A percentile compares a stretch with the other conserved stretches of the same genome.
Conservation (phyloP, 169 alveolate genomes). For the Plasmodium fragile region DNA sequence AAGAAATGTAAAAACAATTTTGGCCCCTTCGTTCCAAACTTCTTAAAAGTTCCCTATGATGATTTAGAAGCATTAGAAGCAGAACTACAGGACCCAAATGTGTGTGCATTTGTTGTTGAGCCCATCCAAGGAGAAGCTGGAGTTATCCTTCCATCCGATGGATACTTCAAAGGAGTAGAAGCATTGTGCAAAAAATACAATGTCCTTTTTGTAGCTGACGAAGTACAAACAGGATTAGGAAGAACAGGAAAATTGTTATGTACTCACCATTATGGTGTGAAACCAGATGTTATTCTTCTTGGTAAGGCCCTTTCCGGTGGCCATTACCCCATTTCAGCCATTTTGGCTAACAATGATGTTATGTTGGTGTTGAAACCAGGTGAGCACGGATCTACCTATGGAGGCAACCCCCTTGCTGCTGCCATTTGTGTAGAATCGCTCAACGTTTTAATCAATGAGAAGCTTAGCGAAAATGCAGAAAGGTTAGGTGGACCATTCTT, state of each 20-base stretch:
- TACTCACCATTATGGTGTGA: constrained; percentile 83
- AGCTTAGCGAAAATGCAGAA: constrained; percentile 89
- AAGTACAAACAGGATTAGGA: constrained; percentile 94
- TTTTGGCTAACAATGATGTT: constrained; percentile 90
- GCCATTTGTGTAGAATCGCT: constrained; percentile 91
- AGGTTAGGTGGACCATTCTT: constrained; percentile 84
- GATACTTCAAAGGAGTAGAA: constrained; percentile 87
- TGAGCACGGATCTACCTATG: constrained; percentile 94
- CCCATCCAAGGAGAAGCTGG: constrained; percentile 97
- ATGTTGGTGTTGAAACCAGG: constrained; percentile 93
- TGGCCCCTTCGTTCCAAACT: constrained; percentile 89
- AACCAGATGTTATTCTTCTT: constrained; percentile 92
- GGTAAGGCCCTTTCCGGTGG: constrained; percentile 96
- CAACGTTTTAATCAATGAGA: constrained; percentile 89
- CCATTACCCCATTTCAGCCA: constrained; percentile 92
- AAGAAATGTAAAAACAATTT: constrained; percentile 89
- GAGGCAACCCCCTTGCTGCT: constrained; percentile 92
- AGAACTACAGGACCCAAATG: constrained; percentile 84
- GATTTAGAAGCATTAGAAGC: constrained; percentile 80
- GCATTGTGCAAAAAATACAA: constrained; percentile 85
- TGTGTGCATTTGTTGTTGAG: constrained; percentile 92
- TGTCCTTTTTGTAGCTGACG: constrained; percentile 90
- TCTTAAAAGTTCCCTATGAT: constrained; percentile 77
- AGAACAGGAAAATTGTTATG: constrained; percentile 93
- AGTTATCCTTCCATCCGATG: constrained; percentile 92